phyloP scores from a whole-genome alignment of 2,329 filamentous ascomycete genomes.

The Coniochaeta prunicola region DNA sequence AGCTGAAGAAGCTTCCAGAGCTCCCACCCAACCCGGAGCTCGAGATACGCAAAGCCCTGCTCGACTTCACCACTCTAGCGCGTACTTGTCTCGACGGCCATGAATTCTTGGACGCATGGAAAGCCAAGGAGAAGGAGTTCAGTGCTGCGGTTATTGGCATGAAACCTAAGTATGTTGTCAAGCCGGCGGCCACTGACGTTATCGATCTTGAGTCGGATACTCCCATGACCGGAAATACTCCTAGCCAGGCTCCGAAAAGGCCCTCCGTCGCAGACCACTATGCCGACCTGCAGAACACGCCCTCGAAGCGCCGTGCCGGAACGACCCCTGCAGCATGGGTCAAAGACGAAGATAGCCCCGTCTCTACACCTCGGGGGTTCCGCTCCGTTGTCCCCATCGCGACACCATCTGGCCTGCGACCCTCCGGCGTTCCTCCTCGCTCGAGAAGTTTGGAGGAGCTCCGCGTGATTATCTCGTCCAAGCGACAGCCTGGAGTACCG shows the following conservation, averaged over 20 bases:
- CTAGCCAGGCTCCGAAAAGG: conserved; percentile 10
- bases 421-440: conserved; percentile 8
- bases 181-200: conserved; percentile 22
- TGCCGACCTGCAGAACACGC: background rate
- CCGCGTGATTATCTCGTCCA: conserved; percentile 43
- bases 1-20: conserved; percentile 56
- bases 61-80: conserved; percentile 47
- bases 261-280: background rate
- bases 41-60: conserved; percentile 53
- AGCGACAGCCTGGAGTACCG: conserved; percentile 50
- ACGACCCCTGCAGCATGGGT: background rate
- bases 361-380: conserved; percentile 2
- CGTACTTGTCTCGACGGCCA: conserved; percentile 44
- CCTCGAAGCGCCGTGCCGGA: conserved; percentile 7
- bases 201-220: conserved; percentile 25
- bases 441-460: conserved; percentile 44
- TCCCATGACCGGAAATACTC: background rate
- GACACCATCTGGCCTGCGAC: conserved; percentile 2
- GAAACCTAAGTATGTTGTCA: conserved; percentile 39
- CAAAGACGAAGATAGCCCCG: background rate
- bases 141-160: conserved; percentile 34
- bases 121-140: conserved; percentile 42
- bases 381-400: conserved; percentile 5
- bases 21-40: conserved; percentile 61
- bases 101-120: conserved; percentile 35